Evolutionary conservation across 2,329 filamentous ascomycete species (phyloP).

Genomic region (Hypomyces perniciosus): DNA sequence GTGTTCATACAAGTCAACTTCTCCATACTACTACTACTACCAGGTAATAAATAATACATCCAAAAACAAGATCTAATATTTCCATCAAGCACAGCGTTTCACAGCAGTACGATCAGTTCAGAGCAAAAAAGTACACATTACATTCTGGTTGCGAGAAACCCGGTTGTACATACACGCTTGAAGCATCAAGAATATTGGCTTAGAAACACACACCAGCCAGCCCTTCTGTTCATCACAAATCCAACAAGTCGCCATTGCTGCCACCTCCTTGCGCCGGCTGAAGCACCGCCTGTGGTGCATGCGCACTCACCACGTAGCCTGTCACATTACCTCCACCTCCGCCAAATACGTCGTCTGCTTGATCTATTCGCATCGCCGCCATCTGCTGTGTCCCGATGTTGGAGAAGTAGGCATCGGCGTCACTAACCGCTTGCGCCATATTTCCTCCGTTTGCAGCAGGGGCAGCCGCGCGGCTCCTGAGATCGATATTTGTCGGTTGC

Average conservation of each 20-base stretch:
- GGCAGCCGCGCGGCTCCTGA: conserved; percentile 30
- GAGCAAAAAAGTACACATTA: neutral
- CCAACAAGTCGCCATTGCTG: conserved; percentile 65
- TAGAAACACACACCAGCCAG: neutral
- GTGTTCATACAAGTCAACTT: too few species aligned
- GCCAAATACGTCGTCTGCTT: conserved; percentile 56
- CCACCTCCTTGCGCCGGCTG: conserved; percentile 60
- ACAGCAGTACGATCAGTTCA: neutral
- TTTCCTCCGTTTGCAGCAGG: conserved; percentile 32
- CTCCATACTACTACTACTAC: too few species aligned
- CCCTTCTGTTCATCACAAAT: conserved; percentile 42
- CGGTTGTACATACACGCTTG: neutral
- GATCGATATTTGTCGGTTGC: conserved; percentile 46
- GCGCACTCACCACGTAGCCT: conserved; percentile 74
- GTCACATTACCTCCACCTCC: conserved; percentile 48
- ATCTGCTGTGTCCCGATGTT: conserved; percentile 69
- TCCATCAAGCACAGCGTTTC: too few species aligned
- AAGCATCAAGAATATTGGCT: neutral
- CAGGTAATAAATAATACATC: too few species aligned
- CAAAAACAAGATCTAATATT: too few species aligned
- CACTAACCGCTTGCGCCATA: conserved; percentile 67
- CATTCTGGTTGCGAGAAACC: neutral
- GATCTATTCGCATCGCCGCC: conserved; percentile 63
- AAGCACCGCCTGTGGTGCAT: conserved; percentile 69
- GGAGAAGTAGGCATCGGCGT: conserved; percentile 86